Conservation (phyloP, 2,329 filamentous ascomycete genomes). For the Cercospora nicotianae region DNA sequence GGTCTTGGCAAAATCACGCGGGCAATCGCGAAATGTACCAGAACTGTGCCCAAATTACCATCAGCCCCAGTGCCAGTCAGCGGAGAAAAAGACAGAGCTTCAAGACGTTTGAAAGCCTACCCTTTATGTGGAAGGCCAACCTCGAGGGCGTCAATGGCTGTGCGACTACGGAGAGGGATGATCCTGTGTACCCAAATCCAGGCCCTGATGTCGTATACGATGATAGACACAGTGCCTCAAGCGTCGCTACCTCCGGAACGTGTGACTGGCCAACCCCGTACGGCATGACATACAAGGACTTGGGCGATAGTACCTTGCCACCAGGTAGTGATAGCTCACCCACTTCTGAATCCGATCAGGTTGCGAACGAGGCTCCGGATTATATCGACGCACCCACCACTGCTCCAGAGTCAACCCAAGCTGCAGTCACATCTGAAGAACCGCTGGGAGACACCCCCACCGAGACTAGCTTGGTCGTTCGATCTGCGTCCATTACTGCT, state of each 20-base stretch:
- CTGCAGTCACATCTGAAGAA: not conserved
- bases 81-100: slow-evolving; percentile 23
- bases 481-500: slow-evolving; percentile 9
- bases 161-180: slow-evolving; percentile 40
- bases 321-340: not conserved
- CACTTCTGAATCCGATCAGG: not conserved
- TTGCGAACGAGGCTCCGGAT: not conserved
- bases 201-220: slow-evolving; percentile 45
- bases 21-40: slow-evolving; percentile 83
- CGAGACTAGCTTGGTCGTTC: not conserved
- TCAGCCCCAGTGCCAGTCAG: slow-evolving; percentile 43
- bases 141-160: slow-evolving; percentile 45
- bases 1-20: slow-evolving; percentile 55
- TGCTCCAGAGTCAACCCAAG: not conserved
- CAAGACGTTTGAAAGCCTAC: slow-evolving; percentile 38
- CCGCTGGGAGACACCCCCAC: not conserved
- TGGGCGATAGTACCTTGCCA: slow-evolving; percentile 16
- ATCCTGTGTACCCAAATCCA: slow-evolving; percentile 45
- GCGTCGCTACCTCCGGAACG: slow-evolving; percentile 30
- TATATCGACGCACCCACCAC: not conserved
- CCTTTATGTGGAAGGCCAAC: slow-evolving; percentile 49
- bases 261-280: slow-evolving; percentile 37
- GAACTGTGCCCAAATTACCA: slow-evolving; percentile 44
- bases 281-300: slow-evolving; percentile 32
- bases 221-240: slow-evolving; percentile 36